Conservation (phyloP, 768 basidiomycete species). For the Glaciozyma martinii region DNA sequence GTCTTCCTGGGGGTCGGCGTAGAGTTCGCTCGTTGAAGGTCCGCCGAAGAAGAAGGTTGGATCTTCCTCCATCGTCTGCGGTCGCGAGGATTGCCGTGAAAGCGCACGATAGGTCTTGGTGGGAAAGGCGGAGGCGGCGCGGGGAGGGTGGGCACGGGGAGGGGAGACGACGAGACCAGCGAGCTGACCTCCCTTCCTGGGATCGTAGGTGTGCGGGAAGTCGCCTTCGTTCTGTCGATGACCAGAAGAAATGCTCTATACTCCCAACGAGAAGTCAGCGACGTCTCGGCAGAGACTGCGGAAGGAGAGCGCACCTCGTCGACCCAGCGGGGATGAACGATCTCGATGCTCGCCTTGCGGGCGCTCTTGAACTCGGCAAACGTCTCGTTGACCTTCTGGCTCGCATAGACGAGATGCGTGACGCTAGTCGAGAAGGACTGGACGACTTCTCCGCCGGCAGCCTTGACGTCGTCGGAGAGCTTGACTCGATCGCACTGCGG, state of each 20-base stretch:
- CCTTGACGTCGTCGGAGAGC: constrained; percentile 10
- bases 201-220: constrained; percentile 23
- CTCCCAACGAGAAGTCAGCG: neutral
- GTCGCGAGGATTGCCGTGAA: neutral
- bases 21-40: neutral
- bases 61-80: neutral
- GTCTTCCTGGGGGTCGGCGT: neutral
- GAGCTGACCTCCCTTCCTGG: constrained; percentile 20
- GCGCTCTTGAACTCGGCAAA: constrained; percentile 85
- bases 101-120: neutral
- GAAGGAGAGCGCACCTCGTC: constrained; percentile 14
- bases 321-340: constrained; percentile 25
- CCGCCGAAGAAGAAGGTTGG: neutral
- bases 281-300: neutral
- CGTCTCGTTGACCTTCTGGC: constrained; percentile 72
- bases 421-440: constrained; percentile 6
- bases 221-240: constrained; percentile 7
- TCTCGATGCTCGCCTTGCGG: neutral
- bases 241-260: neutral
- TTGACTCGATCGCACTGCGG: constrained; percentile 7
- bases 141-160: neutral
- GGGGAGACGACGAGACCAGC: neutral
- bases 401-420: constrained; percentile 14
- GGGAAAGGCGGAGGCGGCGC: neutral
- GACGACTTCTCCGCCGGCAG: constrained; percentile 11